Percentiles rank a stretch among this genome's conserved stretches.
phyloP scores from a whole-genome alignment of 106 monocot genomes.

The Dendrobium officinale region DNA sequence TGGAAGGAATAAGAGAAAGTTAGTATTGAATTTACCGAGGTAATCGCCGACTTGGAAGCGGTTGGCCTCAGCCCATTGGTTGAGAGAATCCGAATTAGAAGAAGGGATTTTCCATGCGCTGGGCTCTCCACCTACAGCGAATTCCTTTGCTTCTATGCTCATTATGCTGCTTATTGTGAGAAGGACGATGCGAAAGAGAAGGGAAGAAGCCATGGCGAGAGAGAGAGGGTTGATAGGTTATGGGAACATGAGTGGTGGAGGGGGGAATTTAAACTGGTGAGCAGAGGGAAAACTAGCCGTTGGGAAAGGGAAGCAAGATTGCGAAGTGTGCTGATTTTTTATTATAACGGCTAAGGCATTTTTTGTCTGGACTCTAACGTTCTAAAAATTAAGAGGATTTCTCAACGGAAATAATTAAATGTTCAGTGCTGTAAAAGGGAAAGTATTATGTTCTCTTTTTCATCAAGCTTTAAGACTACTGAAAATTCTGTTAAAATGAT shows the following conservation, averaged over 20 bases:
- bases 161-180: slow-evolving; percentile 13
- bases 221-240: neutral
- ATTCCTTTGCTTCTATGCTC: slow-evolving; percentile 35
- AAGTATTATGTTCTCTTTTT: too few relatives aligned
- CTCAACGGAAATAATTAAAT: too few relatives aligned
- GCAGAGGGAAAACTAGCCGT: slow-evolving; percentile 21
- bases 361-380: neutral
- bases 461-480: too few relatives aligned
- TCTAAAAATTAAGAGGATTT: neutral
- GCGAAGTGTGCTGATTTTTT: neutral
- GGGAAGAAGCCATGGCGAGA: slow-evolving; percentile 9
- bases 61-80: slow-evolving; percentile 61
- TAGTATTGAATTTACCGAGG: slow-evolving; percentile 69
- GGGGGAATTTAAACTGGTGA: neutral
- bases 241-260: neutral
- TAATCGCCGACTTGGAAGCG: slow-evolving; percentile 78
- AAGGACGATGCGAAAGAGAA: slow-evolving; percentile 6
- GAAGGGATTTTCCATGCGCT: slow-evolving; percentile 46
- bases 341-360: neutral
- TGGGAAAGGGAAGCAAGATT: slow-evolving; percentile 1
- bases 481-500: too few relatives aligned
- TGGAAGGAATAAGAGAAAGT: neutral
- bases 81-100: slow-evolving; percentile 36
- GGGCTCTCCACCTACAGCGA: slow-evolving; percentile 54
- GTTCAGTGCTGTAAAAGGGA: too few relatives aligned